A percentile compares a stretch with the other conserved stretches of the same genome.
Evolutionary conservation across 495 filamentous ascomycete genomes (phyloP).

Genomic region (Talaromyces stipitatus): DNA sequence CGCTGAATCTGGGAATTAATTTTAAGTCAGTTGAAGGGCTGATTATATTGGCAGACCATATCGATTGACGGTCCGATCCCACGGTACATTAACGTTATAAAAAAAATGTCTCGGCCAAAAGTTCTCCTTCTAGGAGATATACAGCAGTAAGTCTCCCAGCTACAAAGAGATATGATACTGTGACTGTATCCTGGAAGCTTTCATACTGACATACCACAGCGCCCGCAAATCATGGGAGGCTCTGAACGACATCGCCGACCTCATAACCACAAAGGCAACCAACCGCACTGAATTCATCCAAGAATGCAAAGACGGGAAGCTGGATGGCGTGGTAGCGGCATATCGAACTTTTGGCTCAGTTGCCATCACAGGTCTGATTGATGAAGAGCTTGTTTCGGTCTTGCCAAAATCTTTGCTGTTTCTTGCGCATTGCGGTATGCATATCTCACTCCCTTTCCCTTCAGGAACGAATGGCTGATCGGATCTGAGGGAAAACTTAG

Average conservation of each 20-base stretch:
- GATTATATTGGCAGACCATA: too few relatives aligned
- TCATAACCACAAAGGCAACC: slow-evolving; percentile 39
- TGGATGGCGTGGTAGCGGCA: slow-evolving; percentile 57
- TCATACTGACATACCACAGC: slow-evolving; percentile 9
- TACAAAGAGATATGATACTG: background rate
- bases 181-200: background rate
- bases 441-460: background rate
- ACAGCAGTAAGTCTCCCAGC: slow-evolving; percentile 37
- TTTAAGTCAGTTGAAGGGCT: too few relatives aligned
- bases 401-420: slow-evolving; percentile 49
- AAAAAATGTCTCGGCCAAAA: slow-evolving; percentile 19
- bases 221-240: slow-evolving; percentile 42
- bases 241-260: slow-evolving; percentile 41
- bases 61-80: too few relatives aligned
- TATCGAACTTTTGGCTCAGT: slow-evolving; percentile 74
- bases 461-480: background rate
- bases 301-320: slow-evolving; percentile 60
- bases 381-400: slow-evolving; percentile 56
- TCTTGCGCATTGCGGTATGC: slow-evolving; percentile 47
- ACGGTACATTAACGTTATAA: too few relatives aligned
- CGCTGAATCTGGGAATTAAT: too few relatives aligned
- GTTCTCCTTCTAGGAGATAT: slow-evolving; percentile 52
- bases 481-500: slow-evolving; percentile 19
- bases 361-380: slow-evolving; percentile 57
- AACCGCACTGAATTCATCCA: slow-evolving; percentile 62